Evolutionary conservation across 345 rosid species (phyloP), one percentile per base, ranked within the genome.

Genomic region (Rhizophora mangle): DNA sequence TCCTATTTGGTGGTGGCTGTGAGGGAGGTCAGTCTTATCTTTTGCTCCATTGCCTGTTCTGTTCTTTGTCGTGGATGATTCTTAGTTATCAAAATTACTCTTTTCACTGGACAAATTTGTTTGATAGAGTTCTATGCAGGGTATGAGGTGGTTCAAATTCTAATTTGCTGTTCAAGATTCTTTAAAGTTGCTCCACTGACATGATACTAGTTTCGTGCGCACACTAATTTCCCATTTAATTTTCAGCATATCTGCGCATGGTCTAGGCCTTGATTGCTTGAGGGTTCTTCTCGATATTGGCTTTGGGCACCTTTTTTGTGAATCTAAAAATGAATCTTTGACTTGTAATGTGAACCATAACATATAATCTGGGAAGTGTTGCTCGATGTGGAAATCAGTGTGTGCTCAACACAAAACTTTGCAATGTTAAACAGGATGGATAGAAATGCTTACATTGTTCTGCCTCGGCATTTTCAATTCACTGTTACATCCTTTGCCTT

Each of bases 1-100:
- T 91, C 71, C 64, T 95, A 74, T 92, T 89, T 70, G 99, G 99
- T 51, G 99, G 97, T 71, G 99, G 99, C 68, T 78, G 87, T 72
- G 93, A 92, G 82, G 99, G 97, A 89, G 99, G 97, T 93, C 71
- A 77, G 84, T 68, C 39, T 59, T 37, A 52, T 39, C 16, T 49
- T 31, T 53, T 31, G 26, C 37, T 71, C 62, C 16, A 21, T 34
- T 59, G 22, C 37, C 20, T 62, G 51, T 64, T 26, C 8, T 62
- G 49, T 26, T 9, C 62, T 30, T 59, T 55, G 22, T 24, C 22
- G 6, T 63, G 59, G 7, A 56, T 56, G 60, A 6, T 56, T 24
- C 4, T 56, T 56, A 24, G 31, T 15, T 13, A 13, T 43, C 16
- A 43, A 15, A 3, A 43, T 43, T 43, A 43, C 49, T 3, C 4